Evolutionary conservation across 2,329 filamentous ascomycete species (phyloP).

Genomic region (Stachybotrys echinatus): DNA sequence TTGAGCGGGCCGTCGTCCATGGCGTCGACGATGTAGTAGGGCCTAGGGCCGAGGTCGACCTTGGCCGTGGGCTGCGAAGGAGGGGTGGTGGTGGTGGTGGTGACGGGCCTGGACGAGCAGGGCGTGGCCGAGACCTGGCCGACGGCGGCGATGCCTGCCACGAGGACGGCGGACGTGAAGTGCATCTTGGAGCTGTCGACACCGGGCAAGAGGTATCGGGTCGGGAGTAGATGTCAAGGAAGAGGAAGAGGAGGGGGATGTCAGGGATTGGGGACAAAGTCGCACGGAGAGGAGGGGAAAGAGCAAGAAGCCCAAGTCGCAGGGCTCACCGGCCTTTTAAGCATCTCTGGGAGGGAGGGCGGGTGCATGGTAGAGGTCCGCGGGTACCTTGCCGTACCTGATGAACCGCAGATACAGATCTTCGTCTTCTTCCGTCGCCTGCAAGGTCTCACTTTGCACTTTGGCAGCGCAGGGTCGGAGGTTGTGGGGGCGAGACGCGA

Average conservation of each 20-base stretch:
- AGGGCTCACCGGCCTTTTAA: background rate
- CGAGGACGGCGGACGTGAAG: constrained; percentile 19
- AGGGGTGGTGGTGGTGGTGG: constrained; percentile 4
- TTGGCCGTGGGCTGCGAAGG: constrained; percentile 31
- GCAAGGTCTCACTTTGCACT: background rate
- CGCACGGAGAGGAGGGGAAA: background rate
- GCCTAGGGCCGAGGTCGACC: constrained; percentile 57
- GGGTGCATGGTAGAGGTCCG: too few relatives aligned
- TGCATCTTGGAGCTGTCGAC: constrained; percentile 20
- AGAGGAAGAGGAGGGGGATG: background rate
- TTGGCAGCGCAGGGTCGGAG: background rate
- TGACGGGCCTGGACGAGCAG: constrained; percentile 5
- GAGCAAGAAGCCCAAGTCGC: too few relatives aligned
- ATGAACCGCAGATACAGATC: too few relatives aligned
- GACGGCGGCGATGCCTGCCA: constrained; percentile 22
- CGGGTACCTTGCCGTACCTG: too few relatives aligned
- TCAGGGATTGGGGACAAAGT: background rate
- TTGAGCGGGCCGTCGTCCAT: constrained; percentile 59
- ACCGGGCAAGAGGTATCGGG: background rate
- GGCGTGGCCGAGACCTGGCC: constrained; percentile 21
- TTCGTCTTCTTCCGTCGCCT: too few relatives aligned
- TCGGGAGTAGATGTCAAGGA: background rate
- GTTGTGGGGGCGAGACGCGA: background rate
- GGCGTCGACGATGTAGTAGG: constrained; percentile 58
- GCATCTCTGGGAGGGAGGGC: too few relatives aligned